A percentile compares a stretch with the other conserved stretches of the same genome.
phyloP scores from a whole-genome alignment of 176 grass and related monocot genomes.

The Musa acuminata region DNA sequence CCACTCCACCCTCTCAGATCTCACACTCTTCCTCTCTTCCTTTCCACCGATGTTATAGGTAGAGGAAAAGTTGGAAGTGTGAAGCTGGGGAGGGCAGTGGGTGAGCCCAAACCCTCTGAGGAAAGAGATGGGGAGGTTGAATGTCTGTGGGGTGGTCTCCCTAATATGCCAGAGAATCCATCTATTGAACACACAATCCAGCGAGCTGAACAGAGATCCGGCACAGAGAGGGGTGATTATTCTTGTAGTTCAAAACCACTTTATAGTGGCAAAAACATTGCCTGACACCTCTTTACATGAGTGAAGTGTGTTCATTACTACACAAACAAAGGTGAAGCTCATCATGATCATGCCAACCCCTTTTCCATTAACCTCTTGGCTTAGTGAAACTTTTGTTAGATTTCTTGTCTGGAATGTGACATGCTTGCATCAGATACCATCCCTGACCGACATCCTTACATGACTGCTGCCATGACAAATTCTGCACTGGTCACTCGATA shows the following conservation, averaged over 20 bases:
- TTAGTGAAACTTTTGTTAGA: too few relatives aligned
- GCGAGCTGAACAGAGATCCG: neutral
- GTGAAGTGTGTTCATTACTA: neutral
- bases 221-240: neutral
- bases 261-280: neutral
- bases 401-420: neutral
- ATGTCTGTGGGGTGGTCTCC: neutral
- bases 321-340: neutral
- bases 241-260: neutral
- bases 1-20: slow-evolving; percentile 29
- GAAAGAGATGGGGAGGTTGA: neutral
- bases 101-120: slow-evolving; percentile 3
- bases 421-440: neutral
- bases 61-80: slow-evolving; percentile 23
- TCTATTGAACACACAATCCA: neutral
- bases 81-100: slow-evolving; percentile 8
- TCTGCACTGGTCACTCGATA: too few relatives aligned
- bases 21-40: slow-evolving; percentile 19
- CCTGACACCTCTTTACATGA: neutral
- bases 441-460: neutral
- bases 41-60: slow-evolving; percentile 10
- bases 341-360: neutral
- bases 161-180: neutral
- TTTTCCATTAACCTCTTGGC: too few relatives aligned
- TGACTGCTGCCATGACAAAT: neutral